Evolutionary conservation across 768 basidiomycete species (phyloP).

Genomic region (Postia placenta): DNA sequence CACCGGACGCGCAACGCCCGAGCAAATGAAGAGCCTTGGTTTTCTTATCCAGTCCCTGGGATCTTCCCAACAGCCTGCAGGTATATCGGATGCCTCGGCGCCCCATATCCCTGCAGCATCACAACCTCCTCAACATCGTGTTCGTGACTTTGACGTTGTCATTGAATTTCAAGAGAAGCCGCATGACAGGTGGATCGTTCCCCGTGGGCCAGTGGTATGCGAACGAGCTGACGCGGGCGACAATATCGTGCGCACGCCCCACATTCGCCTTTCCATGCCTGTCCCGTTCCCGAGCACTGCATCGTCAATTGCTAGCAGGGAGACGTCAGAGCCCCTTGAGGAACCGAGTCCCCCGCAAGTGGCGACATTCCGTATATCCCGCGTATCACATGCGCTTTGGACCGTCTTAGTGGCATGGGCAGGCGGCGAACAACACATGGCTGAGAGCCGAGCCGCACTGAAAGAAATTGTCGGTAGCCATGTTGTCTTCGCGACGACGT

Average conservation of each 20-base stretch:
- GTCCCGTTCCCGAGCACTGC: neutral
- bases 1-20: constrained; percentile 51
- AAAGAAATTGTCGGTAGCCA: constrained; percentile 36
- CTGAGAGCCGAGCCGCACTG: constrained; percentile 41
- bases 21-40: constrained; percentile 63
- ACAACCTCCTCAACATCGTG: neutral
- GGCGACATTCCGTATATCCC: constrained; percentile 43
- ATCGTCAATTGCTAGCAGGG: neutral
- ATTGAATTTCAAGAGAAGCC: constrained; percentile 63
- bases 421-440: constrained; percentile 48
- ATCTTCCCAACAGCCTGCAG: constrained; percentile 14
- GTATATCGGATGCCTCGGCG: neutral
- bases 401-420: constrained; percentile 58
- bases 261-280: neutral
- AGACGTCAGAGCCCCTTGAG: neutral
- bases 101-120: neutral
- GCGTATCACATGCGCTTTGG: constrained; percentile 44
- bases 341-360: constrained; percentile 25
- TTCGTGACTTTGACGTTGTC: constrained; percentile 53
- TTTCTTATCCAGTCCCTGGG: constrained; percentile 69
- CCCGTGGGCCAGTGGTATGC: constrained; percentile 49
- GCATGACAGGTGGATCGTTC: constrained; percentile 62
- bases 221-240: constrained; percentile 28
- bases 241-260: neutral
- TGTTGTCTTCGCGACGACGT: neutral